Evolutionary conservation across 371 early-diverging fungal species (phyloP), one percentile per base, ranked within the genome.

Genomic region (Apophysomyces ossiformis): DNA sequence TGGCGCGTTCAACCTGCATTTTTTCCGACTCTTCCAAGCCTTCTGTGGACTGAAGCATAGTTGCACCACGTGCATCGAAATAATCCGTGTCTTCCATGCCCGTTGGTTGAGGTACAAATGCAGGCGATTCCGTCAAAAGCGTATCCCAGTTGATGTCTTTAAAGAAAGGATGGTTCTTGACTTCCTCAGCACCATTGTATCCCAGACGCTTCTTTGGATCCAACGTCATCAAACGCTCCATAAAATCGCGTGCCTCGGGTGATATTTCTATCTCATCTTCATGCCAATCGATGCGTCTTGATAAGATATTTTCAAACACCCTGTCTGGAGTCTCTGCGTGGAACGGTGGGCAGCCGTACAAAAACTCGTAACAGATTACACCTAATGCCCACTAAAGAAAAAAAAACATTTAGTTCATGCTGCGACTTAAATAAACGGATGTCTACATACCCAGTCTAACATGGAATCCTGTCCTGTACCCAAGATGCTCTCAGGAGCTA

Each of bases 401-500:
- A 15, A 6, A 18, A 59, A 26, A 1, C 3, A 36, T 11, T 18
- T 35, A 37, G 7, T 32, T 44, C 16, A n/a, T 36, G 46, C 38
- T 32, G 32, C 50, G 35, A 0, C 1, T 2, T n/a, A n/a, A 21
- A 32, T 26, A 26, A 26, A 26, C 32, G 32, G 32, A 26, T 45
- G 26, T 5, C n/a, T 43, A 73, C 75, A 72, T 84, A 90, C 91
- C 96, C 96, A 96, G 73, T 96, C 96, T 4, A 96, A 94, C 83
- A 90, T 89, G 0, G 87, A 83, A 67, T 92, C 95, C 70, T 96
- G 93, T 7, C 92, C 90, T 16, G 92, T 82, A 32, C 95, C 95
- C 18, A 93, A 69, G 36, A 99, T 92, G 65, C 92, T 91, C 74
- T 99, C 99, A 0, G 98, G 98, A 4, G 98, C 96, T 61, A 99